Base-by-base conservation (phyloP, 106 monocot species). In the Posidonia australis region DNA sequence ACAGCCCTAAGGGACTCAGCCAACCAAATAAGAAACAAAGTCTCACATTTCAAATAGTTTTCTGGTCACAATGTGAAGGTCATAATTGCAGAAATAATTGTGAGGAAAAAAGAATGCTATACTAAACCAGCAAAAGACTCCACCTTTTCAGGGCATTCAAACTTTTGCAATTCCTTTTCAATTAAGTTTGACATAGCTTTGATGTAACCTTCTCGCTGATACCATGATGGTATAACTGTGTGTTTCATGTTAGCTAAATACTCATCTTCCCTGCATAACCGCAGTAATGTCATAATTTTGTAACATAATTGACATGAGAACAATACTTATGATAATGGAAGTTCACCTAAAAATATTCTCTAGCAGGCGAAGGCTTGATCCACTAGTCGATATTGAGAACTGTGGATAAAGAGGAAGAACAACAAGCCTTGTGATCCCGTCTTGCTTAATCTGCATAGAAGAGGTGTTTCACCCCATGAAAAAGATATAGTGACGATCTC, bases 391-490 rank as follows among this genome's bases (percentile, higher is more conserved):
- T 73, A 86, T 96, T 59, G 94, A 96, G 73, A 90, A 96, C 36
- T 96, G 94, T 54, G 94, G 94, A 77, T 87, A 96, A 45, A 96
- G 86, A 59, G 90, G 94, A 70, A 96, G 84, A 13, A 96, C 94
- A 43, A 96, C 94, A 73, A 96, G 90, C 66, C 86, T 96, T 78
- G 90, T 86, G 62, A 96, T 96, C 12, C 82, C 76, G 75, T 96
- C 94, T 58, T 32, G 59, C 70, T 96, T 94, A 64, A 94, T 94
- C 94, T 94, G 85, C 46, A 72, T 44, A 65, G n/a, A 58, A 58
- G 58, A 58, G 1, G 26, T 1, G 26, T 24, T 26, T 14, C 5
- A 26, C 4, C 7, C 3, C 13, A 25, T 58, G 24, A 58, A 58
- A 31, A 58, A 28, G 27, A 14, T 14, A 23, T 14, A 49, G 12